These are phyloP conservation scores for Cryptococcus floricola DNA, from an alignment of 1,284 basidiomycete species.

Conservation along the genomic window DNA sequence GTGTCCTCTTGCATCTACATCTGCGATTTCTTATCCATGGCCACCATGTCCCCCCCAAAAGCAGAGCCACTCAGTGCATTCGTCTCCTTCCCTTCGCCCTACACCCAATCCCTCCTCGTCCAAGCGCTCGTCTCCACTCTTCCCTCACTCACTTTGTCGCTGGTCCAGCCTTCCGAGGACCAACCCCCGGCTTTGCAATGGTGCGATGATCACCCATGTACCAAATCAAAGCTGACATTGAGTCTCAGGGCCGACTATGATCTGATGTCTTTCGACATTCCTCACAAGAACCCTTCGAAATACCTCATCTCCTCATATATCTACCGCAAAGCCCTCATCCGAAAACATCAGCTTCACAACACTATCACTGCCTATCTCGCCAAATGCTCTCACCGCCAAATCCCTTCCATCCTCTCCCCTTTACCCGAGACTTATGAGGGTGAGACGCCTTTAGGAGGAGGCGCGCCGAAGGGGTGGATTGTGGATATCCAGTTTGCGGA, in stretches of 20 bases:
- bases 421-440: not conserved
- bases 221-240: not conserved
- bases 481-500: slow-evolving; percentile 88
- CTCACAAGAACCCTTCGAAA: slow-evolving; percentile 44
- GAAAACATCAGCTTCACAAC: slow-evolving; percentile 87
- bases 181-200: slow-evolving; percentile 44
- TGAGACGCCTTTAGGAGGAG: slow-evolving; percentile 49
- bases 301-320: slow-evolving; percentile 80
- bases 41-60: not conserved
- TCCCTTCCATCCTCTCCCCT: slow-evolving; percentile 11
- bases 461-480: slow-evolving; percentile 76
- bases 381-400: slow-evolving; percentile 57
- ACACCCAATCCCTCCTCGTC: slow-evolving; percentile 66
- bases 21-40: too few relatives aligned
- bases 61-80: slow-evolving; percentile 51
- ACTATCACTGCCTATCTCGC: slow-evolving; percentile 69
- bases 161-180: slow-evolving; percentile 28
- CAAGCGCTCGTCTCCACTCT: slow-evolving; percentile 55
- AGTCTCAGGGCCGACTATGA: slow-evolving; percentile 59
- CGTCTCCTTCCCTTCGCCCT: slow-evolving; percentile 73
- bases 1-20: too few relatives aligned
- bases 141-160: slow-evolving; percentile 33
- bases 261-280: slow-evolving; percentile 69
- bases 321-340: slow-evolving; percentile 87
- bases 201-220: slow-evolving; percentile 11